Conservation (phyloP, 768 basidiomycete species). For the Butyriboletus loyo region DNA sequence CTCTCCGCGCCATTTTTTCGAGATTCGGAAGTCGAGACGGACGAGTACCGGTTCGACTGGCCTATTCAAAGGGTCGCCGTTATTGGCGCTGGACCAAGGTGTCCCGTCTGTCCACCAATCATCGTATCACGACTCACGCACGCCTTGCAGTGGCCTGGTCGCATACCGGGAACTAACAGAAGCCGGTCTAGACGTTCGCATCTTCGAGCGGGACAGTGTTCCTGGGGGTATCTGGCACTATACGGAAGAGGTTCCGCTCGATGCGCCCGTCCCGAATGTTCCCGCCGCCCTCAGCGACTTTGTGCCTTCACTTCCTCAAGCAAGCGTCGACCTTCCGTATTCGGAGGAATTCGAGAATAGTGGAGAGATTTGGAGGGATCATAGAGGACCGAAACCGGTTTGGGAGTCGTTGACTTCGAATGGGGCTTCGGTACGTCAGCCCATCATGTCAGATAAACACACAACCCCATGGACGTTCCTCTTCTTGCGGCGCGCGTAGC, state of each 20-base stretch:
- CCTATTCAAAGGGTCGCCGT: slow-evolving; percentile 8
- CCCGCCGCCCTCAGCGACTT: slow-evolving; percentile 7
- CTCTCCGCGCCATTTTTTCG: neutral
- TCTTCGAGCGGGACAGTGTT: slow-evolving; percentile 15
- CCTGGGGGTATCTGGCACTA: slow-evolving; percentile 17
- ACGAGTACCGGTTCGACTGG: slow-evolving; percentile 3
- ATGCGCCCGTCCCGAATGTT: slow-evolving; percentile 11
- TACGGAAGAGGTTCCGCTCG: slow-evolving; percentile 11
- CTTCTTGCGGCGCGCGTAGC: neutral
- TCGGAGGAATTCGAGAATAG: slow-evolving; percentile 8
- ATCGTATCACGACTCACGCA: neutral
- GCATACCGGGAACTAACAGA: slow-evolving; percentile 15
- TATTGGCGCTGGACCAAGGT: slow-evolving; percentile 19
- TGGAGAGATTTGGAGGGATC: slow-evolving; percentile 3
- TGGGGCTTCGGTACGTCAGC: slow-evolving; percentile 7
- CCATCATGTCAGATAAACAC: neutral
- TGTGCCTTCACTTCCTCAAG: slow-evolving; percentile 9
- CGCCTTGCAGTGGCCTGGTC: slow-evolving; percentile 5
- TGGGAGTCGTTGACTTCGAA: slow-evolving; percentile 15
- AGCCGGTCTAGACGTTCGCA: slow-evolving; percentile 13
- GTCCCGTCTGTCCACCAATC: neutral
- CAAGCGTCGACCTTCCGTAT: slow-evolving; percentile 5
- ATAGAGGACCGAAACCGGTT: slow-evolving; percentile 10
- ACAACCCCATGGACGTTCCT: neutral
- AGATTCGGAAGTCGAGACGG: neutral